phyloP scores from a whole-genome alignment of 1,139 yeast genomes.

The Geotrichum armillariae region DNA sequence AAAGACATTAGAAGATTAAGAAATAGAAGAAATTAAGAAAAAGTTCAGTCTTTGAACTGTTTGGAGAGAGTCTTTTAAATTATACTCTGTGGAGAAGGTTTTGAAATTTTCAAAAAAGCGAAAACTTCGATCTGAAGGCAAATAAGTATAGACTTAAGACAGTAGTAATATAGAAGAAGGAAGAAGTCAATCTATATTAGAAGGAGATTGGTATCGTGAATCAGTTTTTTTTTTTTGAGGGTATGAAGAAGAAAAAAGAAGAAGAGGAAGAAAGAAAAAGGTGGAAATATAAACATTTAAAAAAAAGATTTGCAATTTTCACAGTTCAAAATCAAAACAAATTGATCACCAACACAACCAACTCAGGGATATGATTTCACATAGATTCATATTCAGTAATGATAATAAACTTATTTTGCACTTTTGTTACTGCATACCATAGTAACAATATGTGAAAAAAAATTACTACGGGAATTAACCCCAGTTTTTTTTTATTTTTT shows the following conservation, averaged over 20 bases:
- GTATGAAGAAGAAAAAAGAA: background rate
- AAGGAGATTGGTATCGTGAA: too few relatives aligned
- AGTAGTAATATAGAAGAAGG: background rate
- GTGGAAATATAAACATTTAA: background rate
- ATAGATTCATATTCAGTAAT: too few relatives aligned
- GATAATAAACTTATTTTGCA: too few relatives aligned
- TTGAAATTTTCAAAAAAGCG: background rate
- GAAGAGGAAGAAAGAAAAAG: constrained; percentile 1
- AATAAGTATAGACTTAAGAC: background rate
- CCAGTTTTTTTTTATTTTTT: too few relatives aligned
- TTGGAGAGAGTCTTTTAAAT: background rate
- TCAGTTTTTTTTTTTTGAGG: background rate
- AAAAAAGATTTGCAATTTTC: background rate
- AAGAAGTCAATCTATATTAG: background rate
- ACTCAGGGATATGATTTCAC: too few relatives aligned
- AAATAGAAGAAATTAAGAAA: background rate
- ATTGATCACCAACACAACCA: too few relatives aligned
- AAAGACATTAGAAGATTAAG: constrained; percentile 1
- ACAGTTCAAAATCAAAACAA: background rate
- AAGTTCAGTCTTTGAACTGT: too few relatives aligned
- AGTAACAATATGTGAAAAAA: too few relatives aligned
- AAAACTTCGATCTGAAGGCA: background rate
- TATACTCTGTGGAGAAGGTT: background rate
- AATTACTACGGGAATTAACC: too few relatives aligned
- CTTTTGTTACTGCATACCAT: too few relatives aligned